Conservation (phyloP, 176 grass and related monocot species). For the Cenchrus purpureus region DNA sequence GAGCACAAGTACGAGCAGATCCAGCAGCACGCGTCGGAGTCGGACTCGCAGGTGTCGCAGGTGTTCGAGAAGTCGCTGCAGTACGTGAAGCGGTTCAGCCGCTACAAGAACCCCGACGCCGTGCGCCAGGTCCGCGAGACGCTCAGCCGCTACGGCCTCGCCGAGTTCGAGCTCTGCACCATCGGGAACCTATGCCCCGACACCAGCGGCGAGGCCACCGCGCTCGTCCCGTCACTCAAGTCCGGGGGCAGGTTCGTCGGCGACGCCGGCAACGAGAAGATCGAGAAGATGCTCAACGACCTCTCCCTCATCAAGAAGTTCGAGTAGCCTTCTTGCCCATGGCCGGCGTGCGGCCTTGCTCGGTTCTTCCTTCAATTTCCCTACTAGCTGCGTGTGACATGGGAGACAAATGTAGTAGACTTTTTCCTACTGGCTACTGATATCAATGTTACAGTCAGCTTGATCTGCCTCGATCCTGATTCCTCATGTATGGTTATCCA, state of each 20-base stretch:
- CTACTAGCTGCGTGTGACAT: neutral
- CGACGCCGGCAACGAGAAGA: constrained; percentile 50
- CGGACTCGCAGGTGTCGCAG: constrained; percentile 57
- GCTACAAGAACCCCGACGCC: constrained; percentile 97
- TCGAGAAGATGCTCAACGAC: constrained; percentile 94
- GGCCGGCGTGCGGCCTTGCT: neutral
- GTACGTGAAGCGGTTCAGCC: constrained; percentile 93
- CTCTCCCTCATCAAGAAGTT: constrained; percentile 97
- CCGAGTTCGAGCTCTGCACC: constrained; percentile 80
- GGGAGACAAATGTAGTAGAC: neutral
- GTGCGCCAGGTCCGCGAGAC: constrained; percentile 92
- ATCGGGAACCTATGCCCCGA: constrained; percentile 93
- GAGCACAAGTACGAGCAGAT: constrained; percentile 96
- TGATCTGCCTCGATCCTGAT: neutral
- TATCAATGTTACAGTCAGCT: neutral
- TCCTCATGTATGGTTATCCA: neutral
- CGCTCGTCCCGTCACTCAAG: constrained; percentile 80
- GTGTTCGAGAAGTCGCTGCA: constrained; percentile 98
- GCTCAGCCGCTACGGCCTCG: constrained; percentile 54
- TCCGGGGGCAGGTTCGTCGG: constrained; percentile 47
- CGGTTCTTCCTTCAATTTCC: neutral
- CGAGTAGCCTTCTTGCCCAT: constrained; percentile 50
- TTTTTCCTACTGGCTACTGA: neutral
- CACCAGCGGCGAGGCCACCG: constrained; percentile 76
- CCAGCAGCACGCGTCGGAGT: constrained; percentile 79